Percentiles rank a stretch among this genome's conserved stretches.
These are phyloP conservation scores for Lanmaoa rubissima DNA, from an alignment of 768 basidiomycete species.

Conservation along the genomic window DNA sequence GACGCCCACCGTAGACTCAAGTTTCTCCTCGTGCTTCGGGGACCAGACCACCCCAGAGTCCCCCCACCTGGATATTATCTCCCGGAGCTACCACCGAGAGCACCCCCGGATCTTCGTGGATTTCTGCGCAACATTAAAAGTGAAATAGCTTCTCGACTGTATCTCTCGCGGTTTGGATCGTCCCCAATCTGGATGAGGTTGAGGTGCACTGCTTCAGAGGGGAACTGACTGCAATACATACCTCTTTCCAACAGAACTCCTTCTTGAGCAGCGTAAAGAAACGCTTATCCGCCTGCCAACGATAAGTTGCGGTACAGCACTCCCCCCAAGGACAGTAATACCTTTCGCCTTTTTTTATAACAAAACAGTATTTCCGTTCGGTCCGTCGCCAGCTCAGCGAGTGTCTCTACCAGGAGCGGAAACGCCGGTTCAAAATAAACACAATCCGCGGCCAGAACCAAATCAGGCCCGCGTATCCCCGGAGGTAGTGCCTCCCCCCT, in stretches of 20 bases:
- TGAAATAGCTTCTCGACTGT: conserved; percentile 65
- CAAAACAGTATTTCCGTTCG: conserved; percentile 80
- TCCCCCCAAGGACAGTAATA: conserved; percentile 25
- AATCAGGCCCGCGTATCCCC: conserved; percentile 49
- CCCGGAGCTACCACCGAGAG: not conserved
- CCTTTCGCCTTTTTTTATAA: conserved; percentile 93
- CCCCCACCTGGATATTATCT: not conserved
- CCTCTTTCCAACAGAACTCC: conserved; percentile 71
- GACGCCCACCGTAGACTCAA: not conserved
- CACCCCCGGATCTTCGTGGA: not conserved
- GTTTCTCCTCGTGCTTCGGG: not conserved
- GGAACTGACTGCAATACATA: conserved; percentile 25
- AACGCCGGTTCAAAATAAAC: conserved; percentile 96
- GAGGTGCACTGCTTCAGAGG: conserved; percentile 1
- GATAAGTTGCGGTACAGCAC: not conserved
- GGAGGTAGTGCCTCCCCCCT: conserved; percentile 67
- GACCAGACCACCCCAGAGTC: not conserved
- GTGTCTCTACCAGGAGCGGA: conserved; percentile 78
- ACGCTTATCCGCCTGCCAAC: conserved; percentile 74
- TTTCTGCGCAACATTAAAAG: conserved; percentile 44
- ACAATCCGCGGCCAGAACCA: conserved; percentile 90
- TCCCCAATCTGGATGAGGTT: conserved; percentile 49
- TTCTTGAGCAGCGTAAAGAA: conserved; percentile 82
- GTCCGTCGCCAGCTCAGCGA: conserved; percentile 57
- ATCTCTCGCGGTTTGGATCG: conserved; percentile 56